Evolutionary conservation across 371 early-diverging fungal species (phyloP).

Genomic region (Fennellomyces sp.): DNA sequence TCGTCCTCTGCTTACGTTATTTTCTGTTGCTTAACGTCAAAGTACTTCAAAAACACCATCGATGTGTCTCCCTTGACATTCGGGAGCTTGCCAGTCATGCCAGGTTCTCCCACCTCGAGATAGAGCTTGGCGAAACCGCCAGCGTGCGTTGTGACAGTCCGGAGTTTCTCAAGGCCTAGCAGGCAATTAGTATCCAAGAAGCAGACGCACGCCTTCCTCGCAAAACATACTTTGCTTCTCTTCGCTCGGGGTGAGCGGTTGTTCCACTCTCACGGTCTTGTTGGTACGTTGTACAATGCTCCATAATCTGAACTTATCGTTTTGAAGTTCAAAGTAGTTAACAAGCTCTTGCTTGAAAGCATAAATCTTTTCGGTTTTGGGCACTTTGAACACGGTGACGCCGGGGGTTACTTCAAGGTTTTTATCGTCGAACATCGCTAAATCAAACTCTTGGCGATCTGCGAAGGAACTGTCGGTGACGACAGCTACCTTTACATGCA

Average conservation of each 20-base stretch:
- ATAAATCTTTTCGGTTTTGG: conserved; percentile 60
- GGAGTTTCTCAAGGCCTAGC: conserved; percentile 36
- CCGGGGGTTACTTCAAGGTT: conserved; percentile 32
- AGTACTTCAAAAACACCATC: conserved; percentile 85
- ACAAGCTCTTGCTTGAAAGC: conserved; percentile 58
- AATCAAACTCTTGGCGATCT: conserved; percentile 81
- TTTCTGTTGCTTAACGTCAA: conserved; percentile 65
- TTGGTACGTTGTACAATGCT: conserved; percentile 79
- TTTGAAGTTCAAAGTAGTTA: conserved; percentile 47
- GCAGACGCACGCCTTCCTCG: too few relatives aligned
- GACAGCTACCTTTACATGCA: conserved; percentile 67
- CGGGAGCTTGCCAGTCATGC: conserved; percentile 28
- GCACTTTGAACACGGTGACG: conserved; percentile 50
- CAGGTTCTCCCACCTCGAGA: conserved; percentile 39
- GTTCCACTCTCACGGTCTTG: conserved; percentile 83
- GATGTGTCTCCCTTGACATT: conserved; percentile 39
- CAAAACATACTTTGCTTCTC: conserved; percentile 46
- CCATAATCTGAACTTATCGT: conserved; percentile 83
- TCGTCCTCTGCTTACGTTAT: conserved; percentile 75
- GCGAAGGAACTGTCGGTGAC: conserved; percentile 67
- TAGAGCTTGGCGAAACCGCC: conserved; percentile 39
- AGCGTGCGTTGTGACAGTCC: conserved; percentile 19
- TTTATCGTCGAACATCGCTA: conserved; percentile 71
- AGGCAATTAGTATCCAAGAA: not conserved
- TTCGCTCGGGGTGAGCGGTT: conserved; percentile 51